Evolutionary conservation across 2,329 filamentous ascomycete species (phyloP), one percentile per base, ranked within the genome.

Genomic region (Zalaria sp.): DNA sequence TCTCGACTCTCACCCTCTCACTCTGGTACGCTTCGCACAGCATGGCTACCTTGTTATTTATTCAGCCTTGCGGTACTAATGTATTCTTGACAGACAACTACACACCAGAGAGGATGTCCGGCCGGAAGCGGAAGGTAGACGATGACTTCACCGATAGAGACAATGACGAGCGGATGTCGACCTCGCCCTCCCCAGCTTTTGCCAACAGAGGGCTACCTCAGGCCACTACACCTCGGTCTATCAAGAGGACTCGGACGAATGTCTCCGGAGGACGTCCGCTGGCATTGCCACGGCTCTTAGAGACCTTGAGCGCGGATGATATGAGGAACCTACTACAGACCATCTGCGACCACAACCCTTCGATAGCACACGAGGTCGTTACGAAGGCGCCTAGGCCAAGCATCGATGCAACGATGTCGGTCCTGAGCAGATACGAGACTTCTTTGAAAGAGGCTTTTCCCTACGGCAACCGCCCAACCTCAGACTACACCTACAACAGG

Each of bases 401-500:
- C 31, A 83, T 91, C 41, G 68, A 76, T 34, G 83, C 85, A 6
- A 87, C 85, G 1, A 69, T 96, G 25, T 73, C 81, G 36, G 84
- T 96, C 5, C 68, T 98, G 43, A 71, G 73, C 49, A 81, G 82
- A 47, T 98, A 98, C 60, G 81, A 93, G 57, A 71, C 78, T 7
- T 75, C 75, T 43, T 71, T 98, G 46, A 81, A 79, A 55, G 75
- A 76, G 25, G 79, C 89, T 1, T 86, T 93, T 52, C 91, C 91
- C 0, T 85, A 81, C 47, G 81, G 93, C 53, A 85, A 86, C 56
- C 81, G 87, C 51, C 75, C 81, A 8, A 84, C 79, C 44, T 86
- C 87, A 35, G 89, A 96, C 60, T 96, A 96, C 64, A 81, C 86
- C 39, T 98, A 95, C 61, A 93, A 95, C 58, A 79, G 91, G 52